These are phyloP conservation scores for Aspergillus hiratsukae DNA, from an alignment of 2,329 filamentous ascomycete genomes.

Conservation along the genomic window DNA sequence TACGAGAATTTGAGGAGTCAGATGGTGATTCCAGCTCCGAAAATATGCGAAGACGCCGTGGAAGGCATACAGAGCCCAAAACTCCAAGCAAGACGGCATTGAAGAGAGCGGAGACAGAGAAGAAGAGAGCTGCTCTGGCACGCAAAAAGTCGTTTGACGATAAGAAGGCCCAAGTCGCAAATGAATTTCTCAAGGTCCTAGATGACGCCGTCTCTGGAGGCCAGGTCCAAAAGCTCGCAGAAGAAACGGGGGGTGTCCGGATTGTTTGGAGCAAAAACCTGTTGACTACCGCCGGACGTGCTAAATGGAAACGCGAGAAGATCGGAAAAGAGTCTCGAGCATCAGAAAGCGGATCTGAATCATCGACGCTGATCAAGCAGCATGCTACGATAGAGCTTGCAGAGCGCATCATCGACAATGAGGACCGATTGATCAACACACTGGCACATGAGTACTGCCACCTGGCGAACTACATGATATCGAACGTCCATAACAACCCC, in stretches of 20 bases:
- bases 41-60: constrained; percentile 6
- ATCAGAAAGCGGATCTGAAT: constrained; percentile 11
- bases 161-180: constrained; percentile 50
- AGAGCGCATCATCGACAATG: constrained; percentile 77
- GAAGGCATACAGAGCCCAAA: constrained; percentile 15
- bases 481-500: constrained; percentile 66
- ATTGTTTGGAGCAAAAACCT: constrained; percentile 61
- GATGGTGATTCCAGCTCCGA: constrained; percentile 33
- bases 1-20: constrained; percentile 32
- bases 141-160: constrained; percentile 51
- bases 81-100: constrained; percentile 34
- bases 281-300: constrained; percentile 60
- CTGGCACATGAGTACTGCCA: constrained; percentile 98
- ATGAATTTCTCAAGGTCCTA: constrained; percentile 52
- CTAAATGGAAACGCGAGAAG: constrained; percentile 64
- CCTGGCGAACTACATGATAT: constrained; percentile 85
- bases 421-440: constrained; percentile 76
- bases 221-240: constrained; percentile 46
- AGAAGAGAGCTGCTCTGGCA: constrained; percentile 31
- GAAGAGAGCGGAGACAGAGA: constrained; percentile 36
- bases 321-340: constrained; percentile 4
- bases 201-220: constrained; percentile 50
- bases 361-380: constrained; percentile 41
- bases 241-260: constrained; percentile 53
- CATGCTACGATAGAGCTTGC: constrained; percentile 80